Base-by-base conservation (phyloP, 768 basidiomycete genomes). In the Calvatia gigantea region DNA sequence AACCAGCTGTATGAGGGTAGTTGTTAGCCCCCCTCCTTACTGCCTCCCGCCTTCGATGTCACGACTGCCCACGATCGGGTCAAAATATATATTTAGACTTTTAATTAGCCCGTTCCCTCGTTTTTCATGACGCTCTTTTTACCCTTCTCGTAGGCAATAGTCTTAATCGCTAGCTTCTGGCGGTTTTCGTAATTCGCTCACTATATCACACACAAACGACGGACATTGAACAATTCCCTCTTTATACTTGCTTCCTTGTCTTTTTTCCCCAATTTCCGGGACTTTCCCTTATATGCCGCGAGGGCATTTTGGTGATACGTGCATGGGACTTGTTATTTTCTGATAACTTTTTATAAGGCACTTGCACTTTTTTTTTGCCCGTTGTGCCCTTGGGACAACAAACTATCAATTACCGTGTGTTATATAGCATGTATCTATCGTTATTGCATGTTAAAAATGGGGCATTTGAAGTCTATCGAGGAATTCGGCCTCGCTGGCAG, bases 1-100 rank as follows among this genome's bases (percentile, higher is more conserved):
- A 80, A 80, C 27, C 8, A 23, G 28, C 48, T 54, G 45, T 35
- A 35, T 37, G 33, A 35, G 48, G 48, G 48, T 7, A 31, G 46
- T 33, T 48, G 46, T 19, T 48, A 48, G 29, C 29, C 12, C n/a
- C n/a, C 46, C n/a, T 42, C 2, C 12, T n/a, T n/a, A 9, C 43
- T 27, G n/a, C 43, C 28, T 45, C 7, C 2, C 32, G 14, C 29
- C 39, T 42, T 42, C 9, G 39, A 21, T 21, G 19, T 42, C 19
- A 47, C 46, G 46, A 47, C 17, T 19, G 46, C 46, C 33, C 46
- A 47, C 21, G 46, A 47, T 31, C 28, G 46, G 29, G 19, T 32
- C n/a, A 21, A 29, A 47, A 29, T 17, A n/a, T 25, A 44, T 47
- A 47, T 47, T 31, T 47, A 47, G 29, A 47, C 15, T 46, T 29